These are phyloP conservation scores for Adiantum capillusveneris DNA, from an alignment of 75 land plant genomes.

Conservation along the genomic window DNA sequence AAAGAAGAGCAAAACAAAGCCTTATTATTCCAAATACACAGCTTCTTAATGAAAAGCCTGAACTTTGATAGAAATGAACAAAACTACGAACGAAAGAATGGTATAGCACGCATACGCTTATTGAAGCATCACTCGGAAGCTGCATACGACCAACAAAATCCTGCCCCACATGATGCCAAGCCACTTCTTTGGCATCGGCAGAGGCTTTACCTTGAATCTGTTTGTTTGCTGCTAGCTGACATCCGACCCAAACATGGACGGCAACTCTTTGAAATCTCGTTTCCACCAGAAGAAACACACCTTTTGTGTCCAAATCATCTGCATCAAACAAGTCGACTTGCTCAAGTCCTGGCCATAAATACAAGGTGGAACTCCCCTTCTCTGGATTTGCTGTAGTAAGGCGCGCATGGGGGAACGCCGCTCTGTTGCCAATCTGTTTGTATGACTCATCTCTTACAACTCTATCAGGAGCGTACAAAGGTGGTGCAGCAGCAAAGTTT, in stretches of 20 bases:
- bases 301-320: conserved; percentile 33
- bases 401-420: no score
- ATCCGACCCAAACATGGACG: conserved; percentile 57
- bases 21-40: no score
- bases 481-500: no score
- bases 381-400: no score
- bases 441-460: no score
- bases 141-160: conserved; percentile 17
- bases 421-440: no score
- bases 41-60: not conserved
- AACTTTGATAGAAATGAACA: not conserved
- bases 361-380: conserved; percentile 14
- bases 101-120: conserved; percentile 6
- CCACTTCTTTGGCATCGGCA: not conserved
- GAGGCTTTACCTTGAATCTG: conserved; percentile 2
- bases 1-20: no score
- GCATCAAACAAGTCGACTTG: conserved; percentile 21
- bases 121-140: conserved; percentile 17
- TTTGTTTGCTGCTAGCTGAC: conserved; percentile 5
- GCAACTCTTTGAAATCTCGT: conserved; percentile 3
- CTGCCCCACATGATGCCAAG: conserved; percentile 14
- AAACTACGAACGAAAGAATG: no score
- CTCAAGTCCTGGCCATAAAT: conserved; percentile 41
- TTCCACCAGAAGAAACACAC: conserved; percentile 31
- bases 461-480: no score